These are phyloP conservation scores for Colletotrichum somersetense DNA, from an alignment of 2,329 filamentous ascomycete genomes.

Conservation along the genomic window DNA sequence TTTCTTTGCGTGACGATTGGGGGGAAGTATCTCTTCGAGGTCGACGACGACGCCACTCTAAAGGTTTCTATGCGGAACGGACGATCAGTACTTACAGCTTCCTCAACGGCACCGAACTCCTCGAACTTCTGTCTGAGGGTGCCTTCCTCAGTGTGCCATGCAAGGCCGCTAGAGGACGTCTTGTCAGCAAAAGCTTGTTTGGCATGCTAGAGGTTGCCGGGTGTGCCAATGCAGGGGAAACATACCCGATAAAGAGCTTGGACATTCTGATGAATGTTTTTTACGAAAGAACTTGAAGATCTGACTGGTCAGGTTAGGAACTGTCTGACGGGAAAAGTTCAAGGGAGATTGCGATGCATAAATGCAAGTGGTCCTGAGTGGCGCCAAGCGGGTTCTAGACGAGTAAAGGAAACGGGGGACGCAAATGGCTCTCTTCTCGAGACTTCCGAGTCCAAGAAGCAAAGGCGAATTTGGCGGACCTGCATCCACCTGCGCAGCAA, in stretches of 20 bases:
- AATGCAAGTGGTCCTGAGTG: slow-evolving; percentile 34
- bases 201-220: slow-evolving; percentile 6
- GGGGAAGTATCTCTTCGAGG: slow-evolving; percentile 25
- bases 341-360: slow-evolving; percentile 38
- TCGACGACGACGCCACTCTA: slow-evolving; percentile 20
- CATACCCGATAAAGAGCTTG: slow-evolving; percentile 95
- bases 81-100: slow-evolving; percentile 80
- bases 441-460: slow-evolving; percentile 29
- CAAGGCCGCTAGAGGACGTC: slow-evolving; percentile 78
- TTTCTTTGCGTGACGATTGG: slow-evolving; percentile 8
- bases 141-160: slow-evolving; percentile 96
- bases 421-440: slow-evolving; percentile 26
- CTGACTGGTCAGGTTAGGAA: slow-evolving; percentile 26
- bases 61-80: slow-evolving; percentile 35
- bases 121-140: slow-evolving; percentile 92
- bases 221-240: slow-evolving; percentile 37
- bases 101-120: slow-evolving; percentile 90
- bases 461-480: slow-evolving; percentile 4
- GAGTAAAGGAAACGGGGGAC: slow-evolving; percentile 18
- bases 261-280: slow-evolving; percentile 71
- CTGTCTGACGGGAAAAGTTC: slow-evolving; percentile 3
- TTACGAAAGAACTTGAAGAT: slow-evolving; percentile 22
- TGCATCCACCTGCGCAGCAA: slow-evolving; percentile 17
- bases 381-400: slow-evolving; percentile 32
- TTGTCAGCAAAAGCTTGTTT: slow-evolving; percentile 34